These are phyloP conservation scores for Erysimum cheiranthoides DNA, from an alignment of 345 rosid species.

Conservation along the genomic window DNA sequence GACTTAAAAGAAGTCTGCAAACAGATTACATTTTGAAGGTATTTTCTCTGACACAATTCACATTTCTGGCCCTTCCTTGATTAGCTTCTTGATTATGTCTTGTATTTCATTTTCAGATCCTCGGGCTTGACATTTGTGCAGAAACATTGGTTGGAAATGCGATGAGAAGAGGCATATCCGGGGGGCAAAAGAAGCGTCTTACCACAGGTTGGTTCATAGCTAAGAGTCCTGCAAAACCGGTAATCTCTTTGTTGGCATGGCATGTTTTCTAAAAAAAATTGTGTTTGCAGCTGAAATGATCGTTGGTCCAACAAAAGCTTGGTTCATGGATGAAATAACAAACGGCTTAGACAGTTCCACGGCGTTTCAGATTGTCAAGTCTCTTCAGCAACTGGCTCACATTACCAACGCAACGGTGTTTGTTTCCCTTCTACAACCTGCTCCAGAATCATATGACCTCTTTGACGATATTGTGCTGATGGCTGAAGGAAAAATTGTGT, in stretches of 20 bases:
- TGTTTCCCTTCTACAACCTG: slow-evolving; percentile 86
- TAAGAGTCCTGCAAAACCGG: not conserved
- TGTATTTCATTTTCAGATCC: slow-evolving; percentile 50
- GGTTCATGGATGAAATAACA: slow-evolving; percentile 79
- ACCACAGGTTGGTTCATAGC: slow-evolving; percentile 62
- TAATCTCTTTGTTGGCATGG: slow-evolving; percentile 10
- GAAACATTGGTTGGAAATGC: slow-evolving; percentile 73
- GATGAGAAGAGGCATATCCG: slow-evolving; percentile 83
- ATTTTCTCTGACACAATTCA: slow-evolving; percentile 1
- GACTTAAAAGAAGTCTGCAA: slow-evolving; percentile 63
- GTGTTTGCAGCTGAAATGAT: slow-evolving; percentile 63
- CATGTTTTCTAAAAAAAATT: not conserved
- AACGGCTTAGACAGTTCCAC: slow-evolving; percentile 86
- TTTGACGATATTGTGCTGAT: slow-evolving; percentile 77
- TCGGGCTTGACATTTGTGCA: slow-evolving; percentile 75
- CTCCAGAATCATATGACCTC: slow-evolving; percentile 75
- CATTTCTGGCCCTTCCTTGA: not conserved
- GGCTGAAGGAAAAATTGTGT: slow-evolving; percentile 75
- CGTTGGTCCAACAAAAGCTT: slow-evolving; percentile 64
- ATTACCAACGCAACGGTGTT: slow-evolving; percentile 61
- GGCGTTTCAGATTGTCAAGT: slow-evolving; percentile 75
- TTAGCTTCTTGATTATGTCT: not conserved
- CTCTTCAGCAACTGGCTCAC: slow-evolving; percentile 64
- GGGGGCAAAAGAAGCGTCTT: slow-evolving; percentile 82
- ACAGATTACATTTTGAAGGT: slow-evolving; percentile 89